Base-by-base conservation (phyloP, 805 yeast genomes). In the Ogataea polymorpha region DNA sequence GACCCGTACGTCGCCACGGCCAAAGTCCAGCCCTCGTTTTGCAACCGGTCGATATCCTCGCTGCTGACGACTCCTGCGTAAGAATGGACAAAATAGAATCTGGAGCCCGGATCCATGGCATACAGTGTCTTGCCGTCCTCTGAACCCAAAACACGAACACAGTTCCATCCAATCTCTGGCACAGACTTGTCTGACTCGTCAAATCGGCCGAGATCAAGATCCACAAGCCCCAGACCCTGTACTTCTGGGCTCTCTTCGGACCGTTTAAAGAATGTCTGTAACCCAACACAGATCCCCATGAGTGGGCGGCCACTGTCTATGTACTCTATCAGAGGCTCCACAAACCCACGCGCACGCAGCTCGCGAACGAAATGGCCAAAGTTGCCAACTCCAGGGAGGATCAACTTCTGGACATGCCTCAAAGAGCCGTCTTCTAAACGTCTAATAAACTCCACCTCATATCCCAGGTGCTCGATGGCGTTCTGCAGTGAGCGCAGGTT, bases 201-300 rank as follows among this genome's bases (percentile, higher is more conserved):
- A 58, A 93, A 93, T 55, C 77, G 82, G 11, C 65, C 62, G 47
- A 95, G 67, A 7, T 65, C 64, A 30, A 77, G 63, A 23, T 71
- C 71, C 3, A 86, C 65, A 15, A 78, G 63, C 0, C 82, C 80
- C 31, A 85, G 66, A n/a, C 93, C 95, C 13, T 59, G 48, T 8
- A 56, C 44, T 12, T 62, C 68, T 12, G 86, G 80, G 36, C 82
- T 74, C 61, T 93, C 99, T 45, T 74, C 85, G 37, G 95, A 84
- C 2, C 80, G 79, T 13, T 64, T 63, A 55, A 91, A 88, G 26
- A 93, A 70, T 1, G 96, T 74, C 62, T 93, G 99, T 41, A 93
- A 69, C 6, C 99, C 99, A 31, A 93, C 98, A 68, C 99, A 93
- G 48, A 93, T 87, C 5, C 99, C 99, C 96, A 93, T 87, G 21